Evolutionary conservation across 2,329 filamentous ascomycete species (phyloP).

Genomic region (Diaporthe aspalathi): DNA sequence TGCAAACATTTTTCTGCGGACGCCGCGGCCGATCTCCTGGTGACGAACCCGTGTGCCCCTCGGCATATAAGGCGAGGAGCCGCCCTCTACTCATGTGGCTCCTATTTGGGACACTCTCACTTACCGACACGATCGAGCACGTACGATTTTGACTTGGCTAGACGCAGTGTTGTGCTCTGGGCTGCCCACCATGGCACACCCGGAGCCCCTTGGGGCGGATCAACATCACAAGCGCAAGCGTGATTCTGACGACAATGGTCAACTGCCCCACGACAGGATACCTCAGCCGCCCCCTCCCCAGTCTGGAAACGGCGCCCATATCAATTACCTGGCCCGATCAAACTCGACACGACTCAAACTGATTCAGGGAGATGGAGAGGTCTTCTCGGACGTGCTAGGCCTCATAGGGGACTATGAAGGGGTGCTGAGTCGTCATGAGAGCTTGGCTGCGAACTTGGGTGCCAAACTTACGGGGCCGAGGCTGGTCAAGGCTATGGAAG

Average conservation of each 20-base stretch:
- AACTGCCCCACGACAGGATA: constrained; percentile 53
- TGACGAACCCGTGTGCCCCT: background rate
- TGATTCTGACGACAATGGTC: constrained; percentile 57
- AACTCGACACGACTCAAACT: constrained; percentile 59
- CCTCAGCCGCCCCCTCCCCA: constrained; percentile 58
- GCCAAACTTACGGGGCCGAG: constrained; percentile 86
- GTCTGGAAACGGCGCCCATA: constrained; percentile 55
- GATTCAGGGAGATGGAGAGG: constrained; percentile 70
- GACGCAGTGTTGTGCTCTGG: constrained; percentile 36
- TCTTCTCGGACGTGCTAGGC: constrained; percentile 77
- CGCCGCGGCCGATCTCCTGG: background rate
- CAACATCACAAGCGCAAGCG: constrained; percentile 61
- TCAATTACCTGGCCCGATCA: constrained; percentile 65
- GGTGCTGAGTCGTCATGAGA: constrained; percentile 86
- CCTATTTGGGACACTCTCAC: background rate
- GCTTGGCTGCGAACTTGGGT: constrained; percentile 85
- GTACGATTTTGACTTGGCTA: constrained; percentile 26
- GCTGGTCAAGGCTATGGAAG: constrained; percentile 86
- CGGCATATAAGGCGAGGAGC: background rate
- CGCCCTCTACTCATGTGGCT: constrained; percentile 18
- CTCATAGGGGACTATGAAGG: constrained; percentile 84
- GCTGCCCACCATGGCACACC: constrained; percentile 54
- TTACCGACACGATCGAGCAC: background rate
- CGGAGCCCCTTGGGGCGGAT: constrained; percentile 37
- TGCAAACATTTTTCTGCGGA: background rate